Evolutionary conservation across 495 filamentous ascomycete genomes (phyloP).

Genomic region (Trichoderma erinaceum): DNA sequence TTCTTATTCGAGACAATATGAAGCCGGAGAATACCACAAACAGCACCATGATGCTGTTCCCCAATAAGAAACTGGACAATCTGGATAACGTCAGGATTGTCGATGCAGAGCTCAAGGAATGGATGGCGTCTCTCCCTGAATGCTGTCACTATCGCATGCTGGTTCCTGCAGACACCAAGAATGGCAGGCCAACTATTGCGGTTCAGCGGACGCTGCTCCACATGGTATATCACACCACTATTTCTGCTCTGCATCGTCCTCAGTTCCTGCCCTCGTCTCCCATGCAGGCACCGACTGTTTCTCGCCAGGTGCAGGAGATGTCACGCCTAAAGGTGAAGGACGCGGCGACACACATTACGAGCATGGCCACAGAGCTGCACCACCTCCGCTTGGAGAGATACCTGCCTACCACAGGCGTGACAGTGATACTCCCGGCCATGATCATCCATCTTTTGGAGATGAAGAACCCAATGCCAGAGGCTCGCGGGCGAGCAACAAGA

Average conservation of each 20-base stretch:
- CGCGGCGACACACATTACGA: slow-evolving; percentile 73
- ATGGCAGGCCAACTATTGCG: slow-evolving; percentile 45
- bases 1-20: slow-evolving; percentile 71
- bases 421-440: slow-evolving; percentile 80
- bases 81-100: slow-evolving; percentile 65
- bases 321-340: slow-evolving; percentile 72
- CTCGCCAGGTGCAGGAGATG: slow-evolving; percentile 61
- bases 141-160: slow-evolving; percentile 56
- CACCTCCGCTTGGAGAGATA: slow-evolving; percentile 62
- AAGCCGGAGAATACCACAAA: slow-evolving; percentile 60
- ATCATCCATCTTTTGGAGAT: slow-evolving; percentile 89
- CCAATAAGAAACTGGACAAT: slow-evolving; percentile 74
- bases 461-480: slow-evolving; percentile 64
- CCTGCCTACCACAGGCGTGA: slow-evolving; percentile 82
- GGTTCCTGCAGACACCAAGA: slow-evolving; percentile 39
- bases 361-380: slow-evolving; percentile 67
- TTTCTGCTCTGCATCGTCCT: slow-evolving; percentile 80
- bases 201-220: slow-evolving; percentile 74
- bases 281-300: slow-evolving; percentile 47
- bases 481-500: slow-evolving; percentile 59
- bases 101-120: slow-evolving; percentile 65
- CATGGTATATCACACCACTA: slow-evolving; percentile 82
- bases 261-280: slow-evolving; percentile 75
- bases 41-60: slow-evolving; percentile 84
- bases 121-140: slow-evolving; percentile 61